Percentiles rank a stretch among this genome's conserved stretches.
Evolutionary conservation across 345 rosid genomes (phyloP).

Genomic region (Populus deltoides): DNA sequence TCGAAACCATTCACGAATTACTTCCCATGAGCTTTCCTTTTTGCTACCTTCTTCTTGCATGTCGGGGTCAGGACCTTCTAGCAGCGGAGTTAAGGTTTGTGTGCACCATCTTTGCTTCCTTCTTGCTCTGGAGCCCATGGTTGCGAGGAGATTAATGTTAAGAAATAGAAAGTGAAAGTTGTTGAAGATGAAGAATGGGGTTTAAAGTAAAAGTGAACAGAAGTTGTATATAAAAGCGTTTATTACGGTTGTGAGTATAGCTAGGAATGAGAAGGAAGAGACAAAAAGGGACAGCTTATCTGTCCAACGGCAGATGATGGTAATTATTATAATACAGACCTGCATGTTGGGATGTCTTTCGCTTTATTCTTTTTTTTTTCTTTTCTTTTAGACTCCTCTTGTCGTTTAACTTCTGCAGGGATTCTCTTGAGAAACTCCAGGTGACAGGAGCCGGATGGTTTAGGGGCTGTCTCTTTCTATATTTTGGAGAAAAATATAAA

Average conservation of each 20-base stretch:
- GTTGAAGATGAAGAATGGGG: not conserved
- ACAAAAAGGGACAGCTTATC: slow-evolving; percentile 72
- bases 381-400: slow-evolving; percentile 20
- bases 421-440: slow-evolving; percentile 15
- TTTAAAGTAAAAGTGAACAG: not conserved
- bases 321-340: slow-evolving; percentile 16
- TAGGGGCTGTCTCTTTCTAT: not conserved
- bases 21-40: slow-evolving; percentile 87
- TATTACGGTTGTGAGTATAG: not conserved
- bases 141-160: not conserved
- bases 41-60: slow-evolving; percentile 67
- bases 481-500: too few species aligned
- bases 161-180: not conserved
- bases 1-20: slow-evolving; percentile 91
- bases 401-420: slow-evolving; percentile 15
- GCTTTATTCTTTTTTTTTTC: slow-evolving; percentile 25
- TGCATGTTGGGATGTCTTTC: slow-evolving; percentile 39
- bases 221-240: not conserved
- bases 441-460: slow-evolving; percentile 4
- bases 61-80: slow-evolving; percentile 96
- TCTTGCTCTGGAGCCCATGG: slow-evolving; percentile 40
- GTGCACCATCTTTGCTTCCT: slow-evolving; percentile 66
- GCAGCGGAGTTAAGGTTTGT: slow-evolving; percentile 71
- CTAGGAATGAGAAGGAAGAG: slow-evolving; percentile 11
- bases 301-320: slow-evolving; percentile 43